These are phyloP conservation scores for Panicum virgatum DNA, from an alignment of 202 grass and related monocot species.

Conservation along the genomic window DNA sequence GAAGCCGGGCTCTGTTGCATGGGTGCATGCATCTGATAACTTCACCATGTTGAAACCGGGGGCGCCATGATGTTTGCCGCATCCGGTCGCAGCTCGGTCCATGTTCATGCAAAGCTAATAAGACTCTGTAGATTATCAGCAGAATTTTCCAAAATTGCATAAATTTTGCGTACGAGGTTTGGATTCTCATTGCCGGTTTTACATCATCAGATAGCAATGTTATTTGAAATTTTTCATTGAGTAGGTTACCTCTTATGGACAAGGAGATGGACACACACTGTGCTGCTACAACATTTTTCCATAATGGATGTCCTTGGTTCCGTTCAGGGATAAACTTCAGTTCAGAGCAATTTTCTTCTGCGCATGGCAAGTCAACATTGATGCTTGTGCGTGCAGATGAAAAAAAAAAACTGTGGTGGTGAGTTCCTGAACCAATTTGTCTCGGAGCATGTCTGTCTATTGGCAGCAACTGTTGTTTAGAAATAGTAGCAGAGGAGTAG, in stretches of 20 bases:
- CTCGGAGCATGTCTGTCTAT: conserved; percentile 32
- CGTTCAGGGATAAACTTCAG: not conserved
- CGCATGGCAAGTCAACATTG: conserved; percentile 29
- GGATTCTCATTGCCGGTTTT: not conserved
- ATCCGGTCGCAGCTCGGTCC: not conserved
- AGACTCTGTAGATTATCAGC: not conserved
- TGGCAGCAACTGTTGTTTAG: conserved; percentile 10
- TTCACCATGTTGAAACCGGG: conserved; percentile 29
- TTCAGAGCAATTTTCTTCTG: not conserved
- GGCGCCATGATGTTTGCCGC: not conserved
- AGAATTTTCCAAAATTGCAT: not conserved
- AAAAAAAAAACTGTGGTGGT: conserved; percentile 15
- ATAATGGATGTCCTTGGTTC: not conserved
- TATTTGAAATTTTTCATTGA: not conserved
- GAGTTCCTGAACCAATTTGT: conserved; percentile 1
- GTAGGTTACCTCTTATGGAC: not conserved
- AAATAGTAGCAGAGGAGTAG: not conserved
- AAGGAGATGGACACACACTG: not conserved
- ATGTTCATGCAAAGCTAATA: conserved; percentile 12
- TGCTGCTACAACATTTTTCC: not conserved
- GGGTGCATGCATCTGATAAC: conserved; percentile 34
- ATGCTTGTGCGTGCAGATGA: conserved; percentile 22
- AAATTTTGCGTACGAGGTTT: conserved; percentile 11
- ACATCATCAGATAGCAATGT: not conserved
- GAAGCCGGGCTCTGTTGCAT: conserved; percentile 32